Evolutionary conservation across 2,329 filamentous ascomycete species (phyloP), one percentile per base, ranked within the genome.

Genomic region (Neopestalotiopsis sp.): DNA sequence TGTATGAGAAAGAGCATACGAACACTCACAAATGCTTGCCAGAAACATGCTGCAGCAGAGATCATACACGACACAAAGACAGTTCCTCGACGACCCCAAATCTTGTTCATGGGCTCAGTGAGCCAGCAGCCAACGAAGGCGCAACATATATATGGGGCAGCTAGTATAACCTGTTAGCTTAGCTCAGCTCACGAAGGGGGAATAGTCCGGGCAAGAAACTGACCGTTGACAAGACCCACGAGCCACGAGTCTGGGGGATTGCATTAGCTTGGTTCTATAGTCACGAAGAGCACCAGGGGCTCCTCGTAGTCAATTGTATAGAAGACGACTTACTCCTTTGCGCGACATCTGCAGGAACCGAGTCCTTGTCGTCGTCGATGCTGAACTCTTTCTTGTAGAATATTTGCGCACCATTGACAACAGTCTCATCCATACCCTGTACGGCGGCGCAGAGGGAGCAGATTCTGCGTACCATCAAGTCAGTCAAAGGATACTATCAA

Each of bases 111-210:
- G 1, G 92, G 92, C 49, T 90, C 89, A 0, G 91, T 93, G 61
- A 91, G 82, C 92, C 92, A 94, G 79, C 91, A 94, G 24, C 91
- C 90, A 62, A 91, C 78, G 58, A 93, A 79, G 3, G 91, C 90
- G 72, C 89, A 93, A 80, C 89, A 89, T 28, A 93, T 84, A 72
- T 91, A 91, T 0, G 88, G 88, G 0, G 86, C 86, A 59, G 80
- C 76, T 78, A 30, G 49, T 13, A 24, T 30, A n/a, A n/a, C n/a
- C n/a, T n/a, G n/a, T n/a, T n/a, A n/a, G n/a, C n/a, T n/a, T n/a
- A 24, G 67, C 49, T 65, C 4, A 62, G 28, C 2, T 32, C 4
- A 12, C 32, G 14, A 14, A 28, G n/a, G 13, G 24, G 13, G 13
- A 32, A 57, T 38, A 32, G 28, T n/a, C 30, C 17, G 13, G 42